phyloP scores from a whole-genome alignment of 179 eudicot species.

The Gypsophila paniculata region DNA sequence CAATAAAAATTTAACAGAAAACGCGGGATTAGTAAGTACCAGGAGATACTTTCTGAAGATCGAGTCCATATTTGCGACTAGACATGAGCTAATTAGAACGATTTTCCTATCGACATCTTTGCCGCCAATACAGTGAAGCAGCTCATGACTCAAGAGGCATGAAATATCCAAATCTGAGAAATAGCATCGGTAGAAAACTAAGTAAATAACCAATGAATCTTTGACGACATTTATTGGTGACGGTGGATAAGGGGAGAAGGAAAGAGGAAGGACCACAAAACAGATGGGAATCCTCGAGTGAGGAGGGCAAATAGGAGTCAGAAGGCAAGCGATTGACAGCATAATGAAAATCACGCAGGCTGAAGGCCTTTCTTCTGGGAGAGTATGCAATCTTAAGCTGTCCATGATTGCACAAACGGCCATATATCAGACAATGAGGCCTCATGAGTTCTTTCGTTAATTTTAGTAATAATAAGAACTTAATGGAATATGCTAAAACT shows the following conservation, averaged over 20 bases:
- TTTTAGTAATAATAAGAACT: background rate
- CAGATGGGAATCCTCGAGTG: constrained; percentile 28
- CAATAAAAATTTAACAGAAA: background rate
- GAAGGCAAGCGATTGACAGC: constrained; percentile 64
- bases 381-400: constrained; percentile 68
- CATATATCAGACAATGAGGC: constrained; percentile 6
- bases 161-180: constrained; percentile 51
- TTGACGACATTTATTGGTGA: background rate
- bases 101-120: constrained; percentile 57
- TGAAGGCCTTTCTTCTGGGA: constrained; percentile 56
- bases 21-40: constrained; percentile 32
- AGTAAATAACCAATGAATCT: background rate
- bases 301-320: constrained; percentile 48
- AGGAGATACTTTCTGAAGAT: constrained; percentile 39
- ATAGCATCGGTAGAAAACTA: background rate
- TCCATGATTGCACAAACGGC: constrained; percentile 1
- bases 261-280: constrained; percentile 16
- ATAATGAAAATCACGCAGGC: constrained; percentile 64
- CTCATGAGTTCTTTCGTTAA: no score
- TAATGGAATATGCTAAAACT: background rate
- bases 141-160: constrained; percentile 43
- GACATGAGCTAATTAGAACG: constrained; percentile 51
- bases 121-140: constrained; percentile 39
- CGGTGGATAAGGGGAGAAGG: background rate
- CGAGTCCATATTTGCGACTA: constrained; percentile 39